A percentile compares a stretch with the other conserved stretches of the same genome.
These are phyloP conservation scores for Colletotrichum tamarilloi DNA, from an alignment of 2,329 filamentous ascomycete species.

Conservation along the genomic window DNA sequence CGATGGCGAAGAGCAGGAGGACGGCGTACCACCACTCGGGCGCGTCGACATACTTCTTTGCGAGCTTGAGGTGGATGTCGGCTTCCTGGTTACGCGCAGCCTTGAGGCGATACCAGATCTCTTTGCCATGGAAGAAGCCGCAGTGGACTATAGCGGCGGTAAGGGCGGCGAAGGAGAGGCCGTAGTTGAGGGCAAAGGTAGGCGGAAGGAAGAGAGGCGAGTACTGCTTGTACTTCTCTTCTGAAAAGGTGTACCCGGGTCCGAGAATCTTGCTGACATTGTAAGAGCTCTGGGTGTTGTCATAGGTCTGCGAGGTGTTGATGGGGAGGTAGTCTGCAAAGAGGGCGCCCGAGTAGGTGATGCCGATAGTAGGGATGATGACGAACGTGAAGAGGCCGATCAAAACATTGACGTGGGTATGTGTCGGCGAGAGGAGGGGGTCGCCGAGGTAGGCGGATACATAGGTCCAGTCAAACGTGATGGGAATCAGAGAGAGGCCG, in stretches of 20 bases:
- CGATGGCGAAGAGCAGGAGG: constrained; percentile 61
- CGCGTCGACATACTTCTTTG: constrained; percentile 67
- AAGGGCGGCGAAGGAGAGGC: constrained; percentile 60
- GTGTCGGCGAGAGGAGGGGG: constrained; percentile 40
- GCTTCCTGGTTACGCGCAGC: constrained; percentile 57
- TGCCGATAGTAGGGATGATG: constrained; percentile 50
- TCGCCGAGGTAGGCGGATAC: constrained; percentile 53
- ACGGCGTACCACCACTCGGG: constrained; percentile 68
- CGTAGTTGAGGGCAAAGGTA: constrained; percentile 57
- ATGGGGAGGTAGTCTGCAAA: constrained; percentile 66
- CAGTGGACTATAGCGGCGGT: constrained; percentile 64
- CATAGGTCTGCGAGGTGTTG: constrained; percentile 64
- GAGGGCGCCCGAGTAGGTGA: constrained; percentile 57
- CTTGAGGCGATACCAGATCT: constrained; percentile 51
- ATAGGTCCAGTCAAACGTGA: constrained; percentile 66
- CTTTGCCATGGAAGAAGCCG: constrained; percentile 62
- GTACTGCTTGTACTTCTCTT: constrained; percentile 64
- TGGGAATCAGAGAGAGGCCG: constrained; percentile 69
- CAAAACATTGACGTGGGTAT: constrained; percentile 27
- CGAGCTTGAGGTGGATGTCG: constrained; percentile 68
- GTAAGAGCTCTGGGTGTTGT: constrained; percentile 65
- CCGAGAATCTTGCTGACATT: constrained; percentile 65
- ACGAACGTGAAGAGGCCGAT: constrained; percentile 22
- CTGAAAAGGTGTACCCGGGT: constrained; percentile 65
- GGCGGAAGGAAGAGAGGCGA: constrained; percentile 53